phyloP scores from a whole-genome alignment of 2,329 filamentous ascomycete genomes.

The Paecilomyces formosus region DNA sequence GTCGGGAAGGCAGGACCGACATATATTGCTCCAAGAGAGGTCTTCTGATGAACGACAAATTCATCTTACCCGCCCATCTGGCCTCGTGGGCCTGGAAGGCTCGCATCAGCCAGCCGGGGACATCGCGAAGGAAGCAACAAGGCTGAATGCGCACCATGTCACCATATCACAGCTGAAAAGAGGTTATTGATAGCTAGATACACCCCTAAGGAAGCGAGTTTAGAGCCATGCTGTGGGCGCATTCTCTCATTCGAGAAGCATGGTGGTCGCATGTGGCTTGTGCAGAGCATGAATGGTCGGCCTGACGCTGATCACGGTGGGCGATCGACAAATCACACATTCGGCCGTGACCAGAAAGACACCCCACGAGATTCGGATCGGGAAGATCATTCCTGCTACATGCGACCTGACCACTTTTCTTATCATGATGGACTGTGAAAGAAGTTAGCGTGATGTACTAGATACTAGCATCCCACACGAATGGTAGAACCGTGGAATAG shows the following conservation, averaged over 20 bases:
- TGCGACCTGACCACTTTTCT: not conserved
- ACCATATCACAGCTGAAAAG: not conserved
- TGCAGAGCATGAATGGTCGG: not conserved
- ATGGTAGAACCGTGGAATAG: not conserved
- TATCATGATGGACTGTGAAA: not conserved
- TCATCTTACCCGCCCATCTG: not conserved
- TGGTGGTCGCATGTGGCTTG: not conserved
- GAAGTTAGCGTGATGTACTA: not conserved
- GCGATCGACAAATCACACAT: not conserved
- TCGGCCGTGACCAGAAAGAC: not conserved
- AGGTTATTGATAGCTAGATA: not conserved
- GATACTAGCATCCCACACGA: not conserved
- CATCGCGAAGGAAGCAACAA: not conserved
- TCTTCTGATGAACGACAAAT: not conserved
- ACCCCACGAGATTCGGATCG: not conserved
- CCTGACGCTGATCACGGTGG: slow-evolving; percentile 1
- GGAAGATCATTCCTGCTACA: not conserved
- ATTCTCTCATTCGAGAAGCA: not conserved
- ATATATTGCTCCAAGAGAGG: not conserved
- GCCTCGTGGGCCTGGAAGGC: not conserved
- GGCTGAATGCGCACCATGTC: not conserved
- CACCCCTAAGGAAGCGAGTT: not conserved
- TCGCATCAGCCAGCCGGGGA: not conserved
- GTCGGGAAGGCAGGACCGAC: not conserved
- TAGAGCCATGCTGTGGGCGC: not conserved